These are phyloP conservation scores for Heterobasidion occidentale DNA, from an alignment of 1,284 basidiomycete species.

Conservation along the genomic window DNA sequence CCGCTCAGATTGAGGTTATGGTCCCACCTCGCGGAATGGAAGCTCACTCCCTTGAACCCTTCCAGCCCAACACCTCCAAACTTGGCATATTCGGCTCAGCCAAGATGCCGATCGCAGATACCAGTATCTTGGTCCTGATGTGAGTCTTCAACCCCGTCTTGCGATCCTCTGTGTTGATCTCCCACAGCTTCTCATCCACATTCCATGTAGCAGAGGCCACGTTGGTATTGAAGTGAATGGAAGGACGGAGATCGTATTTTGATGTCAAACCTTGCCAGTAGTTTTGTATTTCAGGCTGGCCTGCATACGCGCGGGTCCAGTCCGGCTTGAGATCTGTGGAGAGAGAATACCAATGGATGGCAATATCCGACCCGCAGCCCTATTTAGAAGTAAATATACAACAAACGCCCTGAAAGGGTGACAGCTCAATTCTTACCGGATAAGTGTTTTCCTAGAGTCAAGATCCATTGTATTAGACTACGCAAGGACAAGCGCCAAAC, in stretches of 20 bases:
- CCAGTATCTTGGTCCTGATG: constrained; percentile 23
- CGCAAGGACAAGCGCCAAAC: neutral
- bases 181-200: constrained; percentile 21
- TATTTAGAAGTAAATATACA: constrained; percentile 2
- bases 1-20: constrained; percentile 23
- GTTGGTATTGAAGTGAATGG: constrained; percentile 22
- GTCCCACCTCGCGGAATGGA: constrained; percentile 31
- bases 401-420: neutral
- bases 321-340: constrained; percentile 22
- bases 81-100: constrained; percentile 27
- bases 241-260: constrained; percentile 15
- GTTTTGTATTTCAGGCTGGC: constrained; percentile 23
- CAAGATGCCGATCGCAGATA: constrained; percentile 37
- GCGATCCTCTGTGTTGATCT: constrained; percentile 23
- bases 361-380: constrained; percentile 20
- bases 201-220: constrained; percentile 36
- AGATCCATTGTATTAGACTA: neutral
- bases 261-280: constrained; percentile 22
- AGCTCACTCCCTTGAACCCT: constrained; percentile 32
- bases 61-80: constrained; percentile 26
- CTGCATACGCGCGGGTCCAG: constrained; percentile 19
- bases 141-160: constrained; percentile 15
- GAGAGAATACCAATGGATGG: constrained; percentile 25
- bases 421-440: constrained; percentile 13
- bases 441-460: constrained; percentile 21